A percentile compares a stretch with the other conserved stretches of the same genome.
These are phyloP conservation scores for Cyberlindnera meyerae DNA, from an alignment of 805 yeast species.

Conservation along the genomic window DNA sequence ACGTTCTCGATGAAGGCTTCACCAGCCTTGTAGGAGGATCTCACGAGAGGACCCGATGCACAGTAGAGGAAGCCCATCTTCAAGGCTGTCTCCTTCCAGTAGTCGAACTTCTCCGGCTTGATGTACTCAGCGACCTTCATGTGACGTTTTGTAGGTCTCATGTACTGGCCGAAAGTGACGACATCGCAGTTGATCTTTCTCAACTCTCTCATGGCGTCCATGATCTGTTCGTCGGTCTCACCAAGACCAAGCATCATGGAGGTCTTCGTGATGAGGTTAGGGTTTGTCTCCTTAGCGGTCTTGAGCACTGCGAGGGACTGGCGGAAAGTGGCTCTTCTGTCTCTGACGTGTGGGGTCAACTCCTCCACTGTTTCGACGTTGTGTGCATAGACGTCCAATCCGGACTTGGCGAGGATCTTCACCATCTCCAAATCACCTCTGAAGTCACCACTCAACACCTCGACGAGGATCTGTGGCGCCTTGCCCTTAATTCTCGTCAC, in stretches of 20 bases:
- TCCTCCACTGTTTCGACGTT: constrained; percentile 95
- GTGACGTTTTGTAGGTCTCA: constrained; percentile 98
- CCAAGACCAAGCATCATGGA: constrained; percentile 97
- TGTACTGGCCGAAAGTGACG: constrained; percentile 97
- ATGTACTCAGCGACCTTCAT: constrained; percentile 97
- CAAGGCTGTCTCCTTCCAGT: constrained; percentile 84
- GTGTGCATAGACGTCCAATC: constrained; percentile 95
- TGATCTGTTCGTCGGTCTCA: constrained; percentile 86
- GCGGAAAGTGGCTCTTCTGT: constrained; percentile 91
- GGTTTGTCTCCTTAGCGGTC: constrained; percentile 74
- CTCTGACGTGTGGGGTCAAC: constrained; percentile 91
- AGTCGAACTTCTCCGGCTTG: constrained; percentile 88
- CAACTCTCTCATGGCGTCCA: constrained; percentile 70
- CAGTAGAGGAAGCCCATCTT: constrained; percentile 92
- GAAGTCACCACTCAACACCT: constrained; percentile 92
- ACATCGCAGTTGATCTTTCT: constrained; percentile 81
- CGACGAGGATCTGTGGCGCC: constrained; percentile 88
- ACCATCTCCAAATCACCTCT: constrained; percentile 85
- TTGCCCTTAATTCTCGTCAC: constrained; percentile 78
- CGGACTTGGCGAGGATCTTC: constrained; percentile 72
- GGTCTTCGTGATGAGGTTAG: constrained; percentile 81
- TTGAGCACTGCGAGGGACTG: constrained; percentile 77
- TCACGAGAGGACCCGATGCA: constrained; percentile 94
- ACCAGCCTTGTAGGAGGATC: constrained; percentile 97
- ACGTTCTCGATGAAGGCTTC: constrained; percentile 96